Evolutionary conservation across 345 rosid species (phyloP).

Genomic region (Salix udensis): DNA sequence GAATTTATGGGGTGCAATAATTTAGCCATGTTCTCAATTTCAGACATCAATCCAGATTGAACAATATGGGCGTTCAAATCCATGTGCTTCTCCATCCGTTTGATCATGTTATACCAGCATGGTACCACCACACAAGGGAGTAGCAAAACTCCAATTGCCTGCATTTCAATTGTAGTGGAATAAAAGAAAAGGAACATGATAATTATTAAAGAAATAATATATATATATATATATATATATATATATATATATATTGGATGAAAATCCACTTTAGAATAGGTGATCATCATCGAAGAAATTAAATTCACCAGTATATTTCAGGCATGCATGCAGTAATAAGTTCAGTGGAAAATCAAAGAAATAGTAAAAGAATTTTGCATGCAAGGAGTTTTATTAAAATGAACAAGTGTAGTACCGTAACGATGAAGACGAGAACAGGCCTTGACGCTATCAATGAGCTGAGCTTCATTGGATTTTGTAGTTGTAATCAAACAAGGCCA

Average conservation of each 20-base stretch:
- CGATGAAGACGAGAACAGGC: slow-evolving; percentile 22
- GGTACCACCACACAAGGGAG: slow-evolving; percentile 30
- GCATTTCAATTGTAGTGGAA: neutral
- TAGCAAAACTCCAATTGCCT: slow-evolving; percentile 36
- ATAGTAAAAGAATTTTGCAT: no score
- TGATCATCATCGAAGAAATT: neutral
- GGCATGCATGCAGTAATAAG: neutral
- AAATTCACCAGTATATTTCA: no score
- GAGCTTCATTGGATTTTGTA: slow-evolving; percentile 24
- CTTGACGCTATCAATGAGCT: slow-evolving; percentile 18
- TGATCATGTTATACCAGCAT: slow-evolving; percentile 24
- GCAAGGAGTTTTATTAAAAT: no score
- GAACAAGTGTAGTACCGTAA: slow-evolving; percentile 14
- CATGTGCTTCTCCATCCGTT: slow-evolving; percentile 13
- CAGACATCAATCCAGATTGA: slow-evolving; percentile 19
- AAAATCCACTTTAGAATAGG: neutral
- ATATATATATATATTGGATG: neutral
- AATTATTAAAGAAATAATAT: neutral
- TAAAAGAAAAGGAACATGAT: neutral
- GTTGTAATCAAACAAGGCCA: neutral
- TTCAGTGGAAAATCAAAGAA: neutral
- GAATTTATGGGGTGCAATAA: slow-evolving; percentile 25
- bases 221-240: no score
- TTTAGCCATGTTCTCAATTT: slow-evolving; percentile 24
- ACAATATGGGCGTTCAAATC: neutral